phyloP scores from a whole-genome alignment of 2,329 filamentous ascomycete genomes.

The Pseudogymnoascus destructans region DNA sequence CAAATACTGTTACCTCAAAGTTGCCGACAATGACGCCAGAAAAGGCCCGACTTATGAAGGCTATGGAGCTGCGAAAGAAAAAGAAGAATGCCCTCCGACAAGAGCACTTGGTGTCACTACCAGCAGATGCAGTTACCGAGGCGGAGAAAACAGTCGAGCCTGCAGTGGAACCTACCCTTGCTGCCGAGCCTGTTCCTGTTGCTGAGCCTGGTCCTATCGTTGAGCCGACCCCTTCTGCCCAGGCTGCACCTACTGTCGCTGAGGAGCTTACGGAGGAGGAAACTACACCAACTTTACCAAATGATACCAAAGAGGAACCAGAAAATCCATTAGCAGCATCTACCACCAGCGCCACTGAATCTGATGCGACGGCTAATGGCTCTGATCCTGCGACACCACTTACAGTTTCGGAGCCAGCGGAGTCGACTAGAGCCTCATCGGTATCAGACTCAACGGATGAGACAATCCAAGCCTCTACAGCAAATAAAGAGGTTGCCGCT shows the following conservation, averaged over 20 bases:
- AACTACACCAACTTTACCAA: constrained; percentile 18
- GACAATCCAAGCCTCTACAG: constrained; percentile 32
- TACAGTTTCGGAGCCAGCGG: constrained; percentile 41
- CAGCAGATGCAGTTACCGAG: neutral
- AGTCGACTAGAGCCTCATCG: constrained; percentile 51
- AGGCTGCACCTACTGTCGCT: neutral
- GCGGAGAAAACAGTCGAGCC: neutral
- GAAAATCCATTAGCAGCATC: constrained; percentile 38
- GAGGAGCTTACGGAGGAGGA: constrained; percentile 17
- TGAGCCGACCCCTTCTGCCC: neutral
- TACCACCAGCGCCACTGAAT: constrained; percentile 26
- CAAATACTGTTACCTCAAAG: constrained; percentile 22
- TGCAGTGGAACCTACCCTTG: neutral
- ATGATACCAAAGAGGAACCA: constrained; percentile 38
- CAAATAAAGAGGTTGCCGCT: constrained; percentile 7
- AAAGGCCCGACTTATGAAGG: constrained; percentile 87
- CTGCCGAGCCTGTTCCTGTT: neutral
- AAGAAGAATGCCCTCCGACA: constrained; percentile 38
- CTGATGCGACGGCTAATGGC: constrained; percentile 34
- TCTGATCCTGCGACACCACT: constrained; percentile 46
- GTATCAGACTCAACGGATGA: constrained; percentile 51
- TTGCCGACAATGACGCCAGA: constrained; percentile 60
- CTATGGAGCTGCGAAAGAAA: constrained; percentile 77
- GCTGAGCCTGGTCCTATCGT: neutral
- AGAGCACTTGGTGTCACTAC: neutral